Evolutionary conservation across 129 eudicot species (phyloP).

Genomic region (Helichrysum umbraculigerum): DNA sequence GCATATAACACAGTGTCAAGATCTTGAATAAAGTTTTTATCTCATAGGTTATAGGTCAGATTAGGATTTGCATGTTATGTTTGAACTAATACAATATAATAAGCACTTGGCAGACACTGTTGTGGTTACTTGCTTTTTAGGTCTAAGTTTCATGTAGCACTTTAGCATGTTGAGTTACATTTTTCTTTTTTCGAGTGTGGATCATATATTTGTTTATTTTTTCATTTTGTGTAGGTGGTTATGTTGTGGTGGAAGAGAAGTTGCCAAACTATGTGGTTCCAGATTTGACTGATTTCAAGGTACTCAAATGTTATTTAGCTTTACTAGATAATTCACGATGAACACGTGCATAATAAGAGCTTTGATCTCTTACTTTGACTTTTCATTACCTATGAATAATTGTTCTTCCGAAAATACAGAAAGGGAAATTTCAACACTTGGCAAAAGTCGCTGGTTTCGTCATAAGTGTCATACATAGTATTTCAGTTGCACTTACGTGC

Average conservation of each 20-base stretch:
- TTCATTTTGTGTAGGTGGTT: constrained; percentile 54
- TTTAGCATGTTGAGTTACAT: neutral
- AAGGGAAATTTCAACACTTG: neutral
- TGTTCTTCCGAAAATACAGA: neutral
- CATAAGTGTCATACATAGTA: neutral
- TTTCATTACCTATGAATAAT: neutral
- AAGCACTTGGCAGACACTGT: neutral
- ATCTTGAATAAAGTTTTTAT: neutral
- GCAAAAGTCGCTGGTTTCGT: neutral
- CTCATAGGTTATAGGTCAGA: neutral
- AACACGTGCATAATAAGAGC: neutral
- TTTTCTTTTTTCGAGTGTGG: neutral
- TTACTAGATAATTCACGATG: neutral
- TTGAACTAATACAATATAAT: neutral
- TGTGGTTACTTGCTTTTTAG: neutral
- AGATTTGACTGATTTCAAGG: constrained; percentile 83
- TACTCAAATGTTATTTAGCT: constrained; percentile 8
- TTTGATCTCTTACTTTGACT: neutral
- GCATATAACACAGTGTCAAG: neutral
- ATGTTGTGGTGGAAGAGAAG: constrained; percentile 70
- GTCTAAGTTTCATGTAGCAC: neutral
- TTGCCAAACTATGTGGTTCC: constrained; percentile 77
- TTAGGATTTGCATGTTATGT: neutral
- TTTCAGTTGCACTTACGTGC: neutral
- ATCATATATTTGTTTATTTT: neutral